phyloP scores from a whole-genome alignment of 2,329 filamentous ascomycete species.

The Talaromyces sp. region DNA sequence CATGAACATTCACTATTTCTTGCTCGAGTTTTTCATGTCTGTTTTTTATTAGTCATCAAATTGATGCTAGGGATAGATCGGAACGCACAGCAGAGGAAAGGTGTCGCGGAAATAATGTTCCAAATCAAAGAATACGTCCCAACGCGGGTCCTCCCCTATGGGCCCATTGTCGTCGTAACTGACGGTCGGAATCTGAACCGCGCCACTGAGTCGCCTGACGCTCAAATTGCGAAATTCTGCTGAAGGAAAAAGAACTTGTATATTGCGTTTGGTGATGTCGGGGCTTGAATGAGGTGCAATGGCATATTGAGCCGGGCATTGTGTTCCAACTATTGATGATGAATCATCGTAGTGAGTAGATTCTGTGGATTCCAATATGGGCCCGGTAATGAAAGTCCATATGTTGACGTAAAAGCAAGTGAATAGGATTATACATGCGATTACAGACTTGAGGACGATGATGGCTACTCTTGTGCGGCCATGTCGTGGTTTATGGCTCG shows the following conservation, averaged over 20 bases:
- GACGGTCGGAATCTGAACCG: conserved; percentile 55
- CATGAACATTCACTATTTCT: conserved; percentile 60
- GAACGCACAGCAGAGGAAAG: neutral
- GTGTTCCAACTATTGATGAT: neutral
- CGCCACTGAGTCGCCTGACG: conserved; percentile 51
- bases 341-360: neutral
- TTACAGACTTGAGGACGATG: neutral
- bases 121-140: conserved; percentile 51
- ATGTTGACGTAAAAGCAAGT: neutral
- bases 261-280: neutral
- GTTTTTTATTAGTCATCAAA: conserved; percentile 14
- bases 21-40: conserved; percentile 41
- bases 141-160: conserved; percentile 50
- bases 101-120: neutral
- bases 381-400: neutral
- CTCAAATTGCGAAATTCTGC: conserved; percentile 9
- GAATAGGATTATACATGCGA: neutral
- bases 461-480: neutral
- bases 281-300: neutral
- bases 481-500: neutral
- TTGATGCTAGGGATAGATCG: too few species aligned
- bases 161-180: conserved; percentile 28
- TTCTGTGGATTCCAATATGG: neutral
- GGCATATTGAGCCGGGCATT: neutral
- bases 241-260: neutral